phyloP scores from a whole-genome alignment of 2,329 filamentous ascomycete genomes.

The Ascochyta koolunga region DNA sequence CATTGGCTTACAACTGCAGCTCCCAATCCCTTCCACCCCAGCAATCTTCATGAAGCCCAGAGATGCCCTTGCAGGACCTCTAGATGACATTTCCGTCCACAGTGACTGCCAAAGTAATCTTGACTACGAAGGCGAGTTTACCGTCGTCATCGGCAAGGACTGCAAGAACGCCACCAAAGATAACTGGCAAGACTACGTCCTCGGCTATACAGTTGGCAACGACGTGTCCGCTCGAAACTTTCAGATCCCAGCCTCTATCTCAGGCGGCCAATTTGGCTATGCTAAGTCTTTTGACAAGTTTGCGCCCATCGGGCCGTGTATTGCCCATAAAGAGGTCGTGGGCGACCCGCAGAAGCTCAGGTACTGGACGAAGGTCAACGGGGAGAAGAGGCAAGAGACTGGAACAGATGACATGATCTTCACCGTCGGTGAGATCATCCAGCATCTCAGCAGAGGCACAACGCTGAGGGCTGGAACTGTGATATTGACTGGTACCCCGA shows the following conservation, averaged over 20 bases:
- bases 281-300: slow-evolving; percentile 55
- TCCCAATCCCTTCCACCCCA: slow-evolving; percentile 38
- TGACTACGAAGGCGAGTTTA: slow-evolving; percentile 50
- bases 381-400: slow-evolving; percentile 51
- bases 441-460: slow-evolving; percentile 53
- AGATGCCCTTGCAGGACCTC: slow-evolving; percentile 43
- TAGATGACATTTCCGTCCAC: slow-evolving; percentile 40
- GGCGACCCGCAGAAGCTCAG: slow-evolving; percentile 41
- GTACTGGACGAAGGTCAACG: slow-evolving; percentile 53
- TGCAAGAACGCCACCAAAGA: slow-evolving; percentile 53
- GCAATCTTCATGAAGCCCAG: slow-evolving; percentile 47
- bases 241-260: slow-evolving; percentile 49
- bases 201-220: slow-evolving; percentile 69
- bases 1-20: slow-evolving; percentile 15
- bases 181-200: slow-evolving; percentile 64
- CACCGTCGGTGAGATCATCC: slow-evolving; percentile 50
- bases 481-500: slow-evolving; percentile 59
- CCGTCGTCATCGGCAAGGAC: slow-evolving; percentile 41
- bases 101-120: slow-evolving; percentile 38
- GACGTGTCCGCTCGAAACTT: slow-evolving; percentile 66
- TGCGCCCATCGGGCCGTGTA: slow-evolving; percentile 52
- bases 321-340: slow-evolving; percentile 43
- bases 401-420: slow-evolving; percentile 57
- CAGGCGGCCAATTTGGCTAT: slow-evolving; percentile 49
- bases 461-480: slow-evolving; percentile 56